Percentiles rank a stretch among this genome's conserved stretches.
These are phyloP conservation scores for Geosmithia flava DNA, from an alignment of 2,329 filamentous ascomycete species.

Conservation along the genomic window DNA sequence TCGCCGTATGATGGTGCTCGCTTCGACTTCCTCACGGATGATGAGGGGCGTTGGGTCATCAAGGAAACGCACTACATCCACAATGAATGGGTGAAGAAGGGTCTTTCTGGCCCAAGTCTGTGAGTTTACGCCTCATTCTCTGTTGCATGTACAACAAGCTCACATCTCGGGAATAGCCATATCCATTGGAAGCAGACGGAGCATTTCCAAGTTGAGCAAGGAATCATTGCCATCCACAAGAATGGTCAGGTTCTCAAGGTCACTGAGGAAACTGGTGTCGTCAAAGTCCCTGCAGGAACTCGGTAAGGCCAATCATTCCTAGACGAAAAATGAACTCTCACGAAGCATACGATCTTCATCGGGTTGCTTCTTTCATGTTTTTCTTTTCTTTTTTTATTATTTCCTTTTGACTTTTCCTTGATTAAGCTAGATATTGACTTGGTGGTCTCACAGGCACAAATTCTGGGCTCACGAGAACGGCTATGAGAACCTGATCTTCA, in stretches of 20 bases:
- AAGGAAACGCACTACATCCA: conserved; percentile 8
- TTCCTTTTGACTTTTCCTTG: no score
- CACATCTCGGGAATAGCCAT: conserved; percentile 3
- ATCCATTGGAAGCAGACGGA: conserved; percentile 8
- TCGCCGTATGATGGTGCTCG: conserved; percentile 2
- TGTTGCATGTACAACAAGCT: background rate
- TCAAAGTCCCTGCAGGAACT: conserved; percentile 4
- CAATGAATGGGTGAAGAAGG: conserved; percentile 5
- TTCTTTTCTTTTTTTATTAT: no score
- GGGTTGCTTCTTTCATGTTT: background rate
- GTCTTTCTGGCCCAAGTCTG: conserved; percentile 7
- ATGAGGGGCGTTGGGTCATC: conserved; percentile 3
- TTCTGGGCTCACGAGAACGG: conserved; percentile 7
- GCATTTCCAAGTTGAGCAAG: conserved; percentile 8
- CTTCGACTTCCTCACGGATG: conserved; percentile 3
- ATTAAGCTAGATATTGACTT: background rate
- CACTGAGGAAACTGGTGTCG: conserved; percentile 6
- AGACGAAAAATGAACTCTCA: no score
- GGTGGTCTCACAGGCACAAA: conserved; percentile 4
- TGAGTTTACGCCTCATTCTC: conserved; percentile 1
- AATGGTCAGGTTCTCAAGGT: conserved; percentile 3
- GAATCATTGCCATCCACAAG: conserved; percentile 4
- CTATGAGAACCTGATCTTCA: conserved; percentile 7
- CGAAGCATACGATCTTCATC: no score
- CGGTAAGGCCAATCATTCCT: conserved; percentile 4